A percentile compares a stretch with the other conserved stretches of the same genome.
phyloP scores from a whole-genome alignment of 495 filamentous ascomycete species.

The Talaromyces liani region DNA sequence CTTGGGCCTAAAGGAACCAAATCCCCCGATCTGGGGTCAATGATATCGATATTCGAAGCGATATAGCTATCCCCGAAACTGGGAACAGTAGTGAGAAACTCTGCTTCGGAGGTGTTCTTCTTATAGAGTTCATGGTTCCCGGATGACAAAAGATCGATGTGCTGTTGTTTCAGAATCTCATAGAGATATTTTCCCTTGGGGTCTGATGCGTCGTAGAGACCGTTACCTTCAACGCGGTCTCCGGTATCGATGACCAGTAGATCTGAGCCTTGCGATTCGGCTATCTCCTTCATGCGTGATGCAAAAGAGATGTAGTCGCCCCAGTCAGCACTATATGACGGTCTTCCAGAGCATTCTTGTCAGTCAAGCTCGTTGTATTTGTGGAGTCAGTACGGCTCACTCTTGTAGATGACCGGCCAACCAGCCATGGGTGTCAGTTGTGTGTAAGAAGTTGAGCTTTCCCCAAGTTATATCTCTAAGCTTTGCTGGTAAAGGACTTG shows the following conservation, averaged over 20 bases:
- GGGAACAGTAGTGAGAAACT: constrained; percentile 71
- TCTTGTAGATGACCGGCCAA: constrained; percentile 89
- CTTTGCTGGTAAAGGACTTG: constrained; percentile 68
- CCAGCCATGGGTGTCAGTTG: constrained; percentile 95
- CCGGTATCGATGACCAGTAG: constrained; percentile 89
- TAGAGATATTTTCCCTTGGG: constrained; percentile 85
- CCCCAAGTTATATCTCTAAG: constrained; percentile 83
- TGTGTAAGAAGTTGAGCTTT: constrained; percentile 89
- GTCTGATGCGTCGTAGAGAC: constrained; percentile 83
- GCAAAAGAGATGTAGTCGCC: constrained; percentile 96
- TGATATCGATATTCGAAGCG: constrained; percentile 88
- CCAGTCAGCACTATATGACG: constrained; percentile 92
- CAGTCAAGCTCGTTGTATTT: constrained; percentile 15
- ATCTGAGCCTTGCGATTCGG: constrained; percentile 71
- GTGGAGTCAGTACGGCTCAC: constrained; percentile 30
- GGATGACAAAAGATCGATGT: constrained; percentile 77
- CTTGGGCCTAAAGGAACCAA: constrained; percentile 71
- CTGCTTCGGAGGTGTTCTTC: constrained; percentile 61
- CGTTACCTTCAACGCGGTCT: constrained; percentile 91
- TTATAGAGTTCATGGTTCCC: constrained; percentile 97
- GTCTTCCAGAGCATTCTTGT: constrained; percentile 33
- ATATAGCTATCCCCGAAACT: constrained; percentile 70
- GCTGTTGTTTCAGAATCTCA: constrained; percentile 74
- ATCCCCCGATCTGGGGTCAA: constrained; percentile 59
- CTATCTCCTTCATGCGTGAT: constrained; percentile 66